Evolutionary conservation across 306 rosid species (phyloP).

Genomic region (Erythrophleum fordii): DNA sequence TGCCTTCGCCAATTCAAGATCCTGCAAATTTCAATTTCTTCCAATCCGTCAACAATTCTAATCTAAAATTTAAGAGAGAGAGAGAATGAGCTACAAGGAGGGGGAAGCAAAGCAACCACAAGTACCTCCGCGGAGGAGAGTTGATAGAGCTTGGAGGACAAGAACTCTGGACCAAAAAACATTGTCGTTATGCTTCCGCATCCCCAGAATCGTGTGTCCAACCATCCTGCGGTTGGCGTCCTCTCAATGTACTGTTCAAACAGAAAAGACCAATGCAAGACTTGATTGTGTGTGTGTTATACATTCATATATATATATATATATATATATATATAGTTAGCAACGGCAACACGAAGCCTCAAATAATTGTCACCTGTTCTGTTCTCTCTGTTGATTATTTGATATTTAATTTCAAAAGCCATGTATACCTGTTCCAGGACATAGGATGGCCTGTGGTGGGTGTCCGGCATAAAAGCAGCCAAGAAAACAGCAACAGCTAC

Average conservation of each 20-base stretch:
- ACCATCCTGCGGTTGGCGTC: conserved; percentile 35
- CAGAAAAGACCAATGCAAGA: not conserved
- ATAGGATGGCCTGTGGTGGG: conserved; percentile 51
- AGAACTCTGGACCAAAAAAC: conserved; percentile 49
- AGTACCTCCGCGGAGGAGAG: conserved; percentile 62
- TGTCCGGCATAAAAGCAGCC: conserved; percentile 67
- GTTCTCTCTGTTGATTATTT: not conserved
- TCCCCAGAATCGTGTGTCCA: conserved; percentile 43
- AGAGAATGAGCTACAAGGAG: too few relatives aligned
- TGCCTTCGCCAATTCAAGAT: conserved; percentile 51
- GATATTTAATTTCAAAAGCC: not conserved
- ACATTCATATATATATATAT: too few relatives aligned
- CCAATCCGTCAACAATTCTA: not conserved
- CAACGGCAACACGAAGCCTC: too few relatives aligned
- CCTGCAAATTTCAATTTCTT: conserved; percentile 41
- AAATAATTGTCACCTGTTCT: too few relatives aligned
- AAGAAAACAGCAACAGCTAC: conserved; percentile 61
- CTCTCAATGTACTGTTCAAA: conserved; percentile 28
- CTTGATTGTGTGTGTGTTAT: not conserved
- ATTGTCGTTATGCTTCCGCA: conserved; percentile 40
- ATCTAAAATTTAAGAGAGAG: not conserved
- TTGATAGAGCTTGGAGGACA: conserved; percentile 57
- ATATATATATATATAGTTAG: too few relatives aligned
- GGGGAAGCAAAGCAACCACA: too few relatives aligned
- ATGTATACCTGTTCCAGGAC: conserved; percentile 57